Evolutionary conservation across 805 yeast genomes (phyloP), one percentile per base, ranked within the genome.

Genomic region (Schwanniomyces vanrijiae): DNA sequence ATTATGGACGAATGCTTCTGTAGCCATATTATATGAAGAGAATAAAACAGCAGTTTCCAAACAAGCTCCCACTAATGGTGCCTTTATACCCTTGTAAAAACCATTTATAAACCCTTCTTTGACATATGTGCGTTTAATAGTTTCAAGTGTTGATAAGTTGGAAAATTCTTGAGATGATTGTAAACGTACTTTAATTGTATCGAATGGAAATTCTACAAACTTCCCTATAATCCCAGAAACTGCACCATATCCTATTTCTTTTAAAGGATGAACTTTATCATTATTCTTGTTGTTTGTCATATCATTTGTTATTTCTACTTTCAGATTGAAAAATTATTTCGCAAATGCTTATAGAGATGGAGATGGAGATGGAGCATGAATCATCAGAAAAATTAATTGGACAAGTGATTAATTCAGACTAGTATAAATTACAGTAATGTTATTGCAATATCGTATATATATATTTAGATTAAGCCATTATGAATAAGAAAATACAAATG

Each of bases 61-160:
- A n/a, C 95, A 86, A 0, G 97, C 96, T 0, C 97, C 97, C 20
- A 86, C 61, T 40, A 91, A 68, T 0, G 98, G 98, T 0, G 96
- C 88, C 10, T 82, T 66, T 5, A 92, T 64, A 1, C 99, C 91
- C 59, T 75, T 81, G 60, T 88, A 91, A 56, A 91, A 86, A 3
- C 97, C 96, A 38, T 69, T 60, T 20, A 86, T 45, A 6, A 70
- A 20, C 0, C 97, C 97, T 60, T 91, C 97, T 19, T 77, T 73
- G 1, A 53, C 52, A 48, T 81, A 77, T 0, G 95, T 88, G 51
- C 80, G 70, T 37, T 55, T 58, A 37, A 91, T 80, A 61, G 94
- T 86, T 51, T 83, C 84, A 49, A 76, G 49, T 0, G 96, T 85
- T 1, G 88, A 82, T 0, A 65, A 65, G 56, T 78, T 84, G 9